Base-by-base conservation (phyloP, 805 yeast species). In the Lipomyces orientalis region DNA sequence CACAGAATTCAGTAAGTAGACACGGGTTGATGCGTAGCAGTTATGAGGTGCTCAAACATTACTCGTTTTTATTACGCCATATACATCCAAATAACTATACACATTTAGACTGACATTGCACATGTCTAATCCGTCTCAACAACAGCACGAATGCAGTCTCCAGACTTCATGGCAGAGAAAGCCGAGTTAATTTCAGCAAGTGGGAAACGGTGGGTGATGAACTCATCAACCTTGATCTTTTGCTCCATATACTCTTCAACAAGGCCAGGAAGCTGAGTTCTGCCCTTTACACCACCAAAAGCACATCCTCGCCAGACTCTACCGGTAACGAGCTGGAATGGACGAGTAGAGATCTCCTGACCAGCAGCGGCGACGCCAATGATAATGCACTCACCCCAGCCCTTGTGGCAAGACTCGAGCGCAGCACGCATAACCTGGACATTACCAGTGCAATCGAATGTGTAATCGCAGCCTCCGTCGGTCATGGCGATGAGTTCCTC, bases 291-390 rank as follows among this genome's bases (percentile, higher is more conserved):
- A 79, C 98, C 99, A 76, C 99, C 99, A 75, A 92, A 95, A n/a
- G 99, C 99, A 77, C 97, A 91, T 75, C 99, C 99, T 80, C 87
- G 91, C 98, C 98, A 94, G 62, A 91, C 97, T 82, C 99, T 89
- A 75, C 99, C 99, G 55, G 98, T 95, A 72, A 95, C 98, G 80
- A 95, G 87, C 84, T 94, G 98, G 91, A 95, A 95, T 70, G 99
- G 99, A 82, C 98, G 88, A 59, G 98, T 95, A 66, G 97, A 81
- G 71, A 95, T 93, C 82, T 95, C 98, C 81, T 93, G 85, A 73
- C 99, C 99, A 54, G 98, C 97, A 73, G 97, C 97, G 60, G 99
- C 99, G 74, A 95, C 99, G 80, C 99, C 99, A 78, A 95, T 95
- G 76, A 95, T 84, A 74, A 94, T 86, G 29, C 97, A 92, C 77